phyloP scores from a whole-genome alignment of 31 red algal genomes.

The Endocladia muricata region DNA sequence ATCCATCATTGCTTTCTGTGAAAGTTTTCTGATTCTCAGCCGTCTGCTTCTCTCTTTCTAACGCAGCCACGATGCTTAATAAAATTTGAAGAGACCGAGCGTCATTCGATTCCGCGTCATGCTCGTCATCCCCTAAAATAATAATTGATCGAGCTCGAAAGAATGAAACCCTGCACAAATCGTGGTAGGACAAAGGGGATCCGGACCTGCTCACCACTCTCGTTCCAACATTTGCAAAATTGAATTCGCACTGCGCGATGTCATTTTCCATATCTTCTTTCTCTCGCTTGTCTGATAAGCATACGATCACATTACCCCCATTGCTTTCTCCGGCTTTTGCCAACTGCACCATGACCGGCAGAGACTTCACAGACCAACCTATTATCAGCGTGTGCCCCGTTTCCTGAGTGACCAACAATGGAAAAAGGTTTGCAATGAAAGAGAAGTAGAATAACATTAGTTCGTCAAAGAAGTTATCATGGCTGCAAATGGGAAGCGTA shows the following conservation, averaged over 20 bases:
- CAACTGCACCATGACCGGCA: slow-evolving; percentile 63
- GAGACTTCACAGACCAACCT: slow-evolving; percentile 64
- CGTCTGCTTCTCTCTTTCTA: slow-evolving; percentile 46
- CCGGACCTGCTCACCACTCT: slow-evolving; percentile 67
- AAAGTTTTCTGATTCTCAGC: slow-evolving; percentile 8
- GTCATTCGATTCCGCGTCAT: slow-evolving; percentile 67
- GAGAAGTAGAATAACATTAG: neutral
- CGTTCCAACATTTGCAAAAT: slow-evolving; percentile 54
- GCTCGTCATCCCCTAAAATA: slow-evolving; percentile 63
- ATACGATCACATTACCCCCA: slow-evolving; percentile 62
- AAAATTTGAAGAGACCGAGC: slow-evolving; percentile 61
- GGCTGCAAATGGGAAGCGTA: neutral
- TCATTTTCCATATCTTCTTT: slow-evolving; percentile 80
- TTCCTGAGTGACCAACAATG: slow-evolving; percentile 21
- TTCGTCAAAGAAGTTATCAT: neutral
- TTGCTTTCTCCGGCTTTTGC: slow-evolving; percentile 63
- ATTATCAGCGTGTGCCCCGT: slow-evolving; percentile 60
- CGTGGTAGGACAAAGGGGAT: slow-evolving; percentile 56
- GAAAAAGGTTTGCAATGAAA: neutral
- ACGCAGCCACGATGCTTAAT: slow-evolving; percentile 49
- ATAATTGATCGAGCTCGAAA: slow-evolving; percentile 63
- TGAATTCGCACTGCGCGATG: slow-evolving; percentile 69
- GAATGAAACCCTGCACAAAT: slow-evolving; percentile 55
- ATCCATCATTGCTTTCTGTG: neutral
- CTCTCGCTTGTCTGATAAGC: slow-evolving; percentile 55